These are phyloP conservation scores for Sherardia arvensis DNA, from an alignment of 257 asterid species.

Conservation along the genomic window DNA sequence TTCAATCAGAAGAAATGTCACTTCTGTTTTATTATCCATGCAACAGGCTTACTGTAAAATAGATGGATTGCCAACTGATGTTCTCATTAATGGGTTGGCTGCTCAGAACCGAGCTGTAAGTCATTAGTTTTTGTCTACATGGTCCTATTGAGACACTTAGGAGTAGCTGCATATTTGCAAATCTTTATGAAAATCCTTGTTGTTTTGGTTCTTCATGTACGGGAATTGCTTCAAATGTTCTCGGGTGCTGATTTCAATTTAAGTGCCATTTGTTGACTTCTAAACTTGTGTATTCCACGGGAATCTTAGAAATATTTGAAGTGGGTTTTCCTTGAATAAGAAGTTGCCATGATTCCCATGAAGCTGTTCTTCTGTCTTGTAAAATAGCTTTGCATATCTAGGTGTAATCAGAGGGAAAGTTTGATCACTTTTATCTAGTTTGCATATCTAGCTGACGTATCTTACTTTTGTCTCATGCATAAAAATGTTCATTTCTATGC, in stretches of 20 bases:
- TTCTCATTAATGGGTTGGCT: constrained; percentile 50
- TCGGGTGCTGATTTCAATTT: background rate
- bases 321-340: background rate
- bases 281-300: background rate
- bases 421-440: background rate
- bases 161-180: background rate
- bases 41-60: constrained; percentile 82
- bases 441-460: too few relatives aligned
- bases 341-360: background rate
- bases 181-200: background rate
- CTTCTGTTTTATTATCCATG: constrained; percentile 5
- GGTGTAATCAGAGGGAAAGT: background rate
- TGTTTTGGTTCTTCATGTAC: background rate
- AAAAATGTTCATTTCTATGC: background rate
- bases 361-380: background rate
- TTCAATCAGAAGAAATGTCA: background rate
- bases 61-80: constrained; percentile 67
- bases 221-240: background rate
- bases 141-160: background rate
- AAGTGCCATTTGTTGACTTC: background rate
- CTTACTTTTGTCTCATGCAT: too few relatives aligned
- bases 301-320: background rate
- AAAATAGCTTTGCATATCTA: background rate
- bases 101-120: constrained; percentile 92
- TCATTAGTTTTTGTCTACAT: background rate